Evolutionary conservation across 306 rosid genomes (phyloP).

Genomic region (Mucuna pruriens): DNA sequence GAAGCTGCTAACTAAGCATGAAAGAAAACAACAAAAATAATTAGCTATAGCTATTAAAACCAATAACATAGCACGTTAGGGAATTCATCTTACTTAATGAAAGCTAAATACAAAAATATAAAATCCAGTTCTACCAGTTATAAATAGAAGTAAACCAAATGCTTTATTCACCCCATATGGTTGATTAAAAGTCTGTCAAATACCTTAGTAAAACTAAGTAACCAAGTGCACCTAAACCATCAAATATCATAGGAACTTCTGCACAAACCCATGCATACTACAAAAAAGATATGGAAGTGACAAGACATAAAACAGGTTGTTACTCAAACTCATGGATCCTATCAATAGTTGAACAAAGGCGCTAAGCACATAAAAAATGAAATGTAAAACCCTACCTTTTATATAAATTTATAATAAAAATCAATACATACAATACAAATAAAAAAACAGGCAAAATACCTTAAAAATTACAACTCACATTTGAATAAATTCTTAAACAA

Average conservation of each 20-base stretch:
- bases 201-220: background rate
- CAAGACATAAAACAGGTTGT: background rate
- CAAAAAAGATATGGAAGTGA: background rate
- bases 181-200: slow-evolving; percentile 2
- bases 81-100: background rate
- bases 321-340: background rate
- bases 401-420: background rate
- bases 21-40: background rate
- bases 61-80: background rate
- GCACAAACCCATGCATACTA: background rate
- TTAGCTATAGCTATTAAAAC: background rate
- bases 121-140: background rate
- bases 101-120: background rate
- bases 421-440: background rate
- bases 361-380: background rate
- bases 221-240: background rate
- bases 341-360: background rate
- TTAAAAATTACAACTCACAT: background rate
- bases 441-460: background rate
- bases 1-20: background rate
- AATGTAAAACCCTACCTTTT: background rate
- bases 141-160: slow-evolving; percentile 4
- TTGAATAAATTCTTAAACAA: no score
- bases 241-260: background rate
- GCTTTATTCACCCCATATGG: background rate